These are phyloP conservation scores for Priceomyces haplophilus DNA, from an alignment of 805 yeast species.

Conservation along the genomic window DNA sequence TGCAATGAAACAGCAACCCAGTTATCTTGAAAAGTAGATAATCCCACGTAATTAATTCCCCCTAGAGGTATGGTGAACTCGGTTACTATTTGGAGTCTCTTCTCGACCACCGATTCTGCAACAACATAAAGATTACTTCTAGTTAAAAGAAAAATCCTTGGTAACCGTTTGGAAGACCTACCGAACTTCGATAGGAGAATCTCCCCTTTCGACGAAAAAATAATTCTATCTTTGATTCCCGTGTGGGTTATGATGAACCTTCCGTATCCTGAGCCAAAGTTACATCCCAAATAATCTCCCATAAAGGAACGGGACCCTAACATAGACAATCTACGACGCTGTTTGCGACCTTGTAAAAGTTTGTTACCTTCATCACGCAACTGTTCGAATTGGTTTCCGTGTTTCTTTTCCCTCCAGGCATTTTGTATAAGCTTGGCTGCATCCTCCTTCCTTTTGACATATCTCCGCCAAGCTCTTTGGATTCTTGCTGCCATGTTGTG, in stretches of 20 bases:
- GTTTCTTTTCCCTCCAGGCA: constrained; percentile 75
- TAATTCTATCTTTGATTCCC: constrained; percentile 66
- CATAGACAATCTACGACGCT: constrained; percentile 84
- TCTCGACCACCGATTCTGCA: constrained; percentile 67
- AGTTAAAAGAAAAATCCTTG: constrained; percentile 72
- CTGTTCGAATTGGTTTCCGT: constrained; percentile 79
- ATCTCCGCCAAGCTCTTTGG: constrained; percentile 94
- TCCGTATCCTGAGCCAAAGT: constrained; percentile 68
- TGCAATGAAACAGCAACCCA: constrained; percentile 75
- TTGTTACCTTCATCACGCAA: constrained; percentile 80
- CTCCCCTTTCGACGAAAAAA: constrained; percentile 82
- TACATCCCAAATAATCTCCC: constrained; percentile 94
- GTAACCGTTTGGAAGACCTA: constrained; percentile 77
- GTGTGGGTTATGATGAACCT: constrained; percentile 66
- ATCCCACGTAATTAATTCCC: constrained; percentile 57
- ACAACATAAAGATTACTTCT: constrained; percentile 60
- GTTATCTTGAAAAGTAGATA: constrained; percentile 82
- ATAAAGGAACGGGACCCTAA: constrained; percentile 82
- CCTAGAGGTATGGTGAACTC: constrained; percentile 64
- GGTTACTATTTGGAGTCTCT: constrained; percentile 49
- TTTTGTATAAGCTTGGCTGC: constrained; percentile 81
- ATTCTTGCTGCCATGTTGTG: constrained; percentile 96
- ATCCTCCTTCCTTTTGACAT: constrained; percentile 73
- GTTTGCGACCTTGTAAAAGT: constrained; percentile 70
- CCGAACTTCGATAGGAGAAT: constrained; percentile 84